Conservation (phyloP, 2,329 filamentous ascomycete genomes). For the Nemania sp. region DNA sequence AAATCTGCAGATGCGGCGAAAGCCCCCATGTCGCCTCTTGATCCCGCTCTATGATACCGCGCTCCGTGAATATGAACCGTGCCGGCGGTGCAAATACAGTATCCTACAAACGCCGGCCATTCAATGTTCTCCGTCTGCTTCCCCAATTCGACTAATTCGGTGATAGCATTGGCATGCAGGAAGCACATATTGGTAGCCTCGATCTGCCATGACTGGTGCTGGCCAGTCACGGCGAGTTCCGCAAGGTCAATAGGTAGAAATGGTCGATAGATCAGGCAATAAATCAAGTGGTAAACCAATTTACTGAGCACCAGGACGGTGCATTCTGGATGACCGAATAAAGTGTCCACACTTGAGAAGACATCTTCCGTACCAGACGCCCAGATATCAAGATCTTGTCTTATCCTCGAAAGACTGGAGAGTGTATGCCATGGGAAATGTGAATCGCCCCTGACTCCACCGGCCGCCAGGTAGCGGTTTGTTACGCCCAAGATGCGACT, state of each 20-base stretch:
- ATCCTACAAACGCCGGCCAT: slow-evolving; percentile 86
- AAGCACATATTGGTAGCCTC: slow-evolving; percentile 88
- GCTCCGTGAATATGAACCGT: slow-evolving; percentile 88
- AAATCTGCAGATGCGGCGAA: slow-evolving; percentile 69
- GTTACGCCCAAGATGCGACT: slow-evolving; percentile 80
- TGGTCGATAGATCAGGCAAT: slow-evolving; percentile 84
- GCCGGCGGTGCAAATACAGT: slow-evolving; percentile 83
- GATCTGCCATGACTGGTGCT: slow-evolving; percentile 92
- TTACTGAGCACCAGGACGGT: slow-evolving; percentile 82
- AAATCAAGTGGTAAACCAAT: slow-evolving; percentile 82
- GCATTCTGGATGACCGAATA: slow-evolving; percentile 79
- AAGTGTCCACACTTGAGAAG: slow-evolving; percentile 73
- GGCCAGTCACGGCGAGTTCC: slow-evolving; percentile 77
- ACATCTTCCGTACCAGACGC: slow-evolving; percentile 79
- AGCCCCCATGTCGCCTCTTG: slow-evolving; percentile 60
- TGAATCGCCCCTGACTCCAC: slow-evolving; percentile 85
- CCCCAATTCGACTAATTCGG: slow-evolving; percentile 79
- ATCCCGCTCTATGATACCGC: slow-evolving; percentile 67
- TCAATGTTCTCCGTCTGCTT: slow-evolving; percentile 75
- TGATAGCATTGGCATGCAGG: slow-evolving; percentile 84
- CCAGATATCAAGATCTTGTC: slow-evolving; percentile 84
- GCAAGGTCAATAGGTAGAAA: slow-evolving; percentile 84
- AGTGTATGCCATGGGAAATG: slow-evolving; percentile 91
- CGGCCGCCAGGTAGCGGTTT: slow-evolving; percentile 81
- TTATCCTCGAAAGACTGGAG: slow-evolving; percentile 83